Percentiles rank a stretch among this genome's conserved stretches.
Evolutionary conservation across 495 filamentous ascomycete species (phyloP).

Genomic region (Penicillium macrosclerotiorum): DNA sequence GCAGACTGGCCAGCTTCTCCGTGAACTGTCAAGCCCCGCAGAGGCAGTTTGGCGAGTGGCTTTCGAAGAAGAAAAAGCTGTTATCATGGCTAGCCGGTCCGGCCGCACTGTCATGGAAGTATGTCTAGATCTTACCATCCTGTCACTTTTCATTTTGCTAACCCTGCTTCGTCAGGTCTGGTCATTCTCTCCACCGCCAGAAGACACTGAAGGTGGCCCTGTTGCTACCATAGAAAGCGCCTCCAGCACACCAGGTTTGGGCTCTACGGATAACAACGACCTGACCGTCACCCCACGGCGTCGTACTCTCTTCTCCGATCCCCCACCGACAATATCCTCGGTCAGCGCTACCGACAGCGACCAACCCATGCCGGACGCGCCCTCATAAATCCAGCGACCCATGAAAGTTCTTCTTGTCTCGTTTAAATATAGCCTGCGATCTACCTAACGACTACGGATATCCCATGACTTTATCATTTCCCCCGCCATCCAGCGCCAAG

Average conservation of each 20-base stretch:
- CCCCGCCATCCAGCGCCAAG: conserved; percentile 16
- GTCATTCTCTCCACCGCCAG: conserved; percentile 79
- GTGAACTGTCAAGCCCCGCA: conserved; percentile 84
- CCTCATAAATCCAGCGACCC: conserved; percentile 19
- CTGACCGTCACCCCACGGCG: conserved; percentile 11
- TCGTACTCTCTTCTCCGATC: conserved; percentile 32
- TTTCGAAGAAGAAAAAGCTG: conserved; percentile 96
- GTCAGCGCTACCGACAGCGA: conserved; percentile 35
- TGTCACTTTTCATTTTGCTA: conserved; percentile 5
- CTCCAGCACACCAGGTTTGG: conserved; percentile 37
- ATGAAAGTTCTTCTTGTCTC: not conserved
- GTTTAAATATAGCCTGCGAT: conserved; percentile 18
- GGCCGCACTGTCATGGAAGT: conserved; percentile 97
- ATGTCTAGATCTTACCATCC: conserved; percentile 5
- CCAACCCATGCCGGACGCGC: conserved; percentile 41
- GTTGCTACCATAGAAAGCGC: conserved; percentile 34
- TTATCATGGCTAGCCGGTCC: conserved; percentile 85
- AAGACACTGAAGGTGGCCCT: conserved; percentile 51
- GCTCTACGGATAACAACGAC: conserved; percentile 20
- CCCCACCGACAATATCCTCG: conserved; percentile 28
- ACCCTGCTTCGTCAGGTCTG: conserved; percentile 63
- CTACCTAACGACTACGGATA: conserved; percentile 27
- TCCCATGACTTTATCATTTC: conserved; percentile 23
- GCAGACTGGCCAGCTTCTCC: conserved; percentile 82
- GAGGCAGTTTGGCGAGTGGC: conserved; percentile 97